Percentiles rank a stretch among this genome's conserved stretches.
Conservation (phyloP, 164 flowering plant species). For the Sedum album region DNA sequence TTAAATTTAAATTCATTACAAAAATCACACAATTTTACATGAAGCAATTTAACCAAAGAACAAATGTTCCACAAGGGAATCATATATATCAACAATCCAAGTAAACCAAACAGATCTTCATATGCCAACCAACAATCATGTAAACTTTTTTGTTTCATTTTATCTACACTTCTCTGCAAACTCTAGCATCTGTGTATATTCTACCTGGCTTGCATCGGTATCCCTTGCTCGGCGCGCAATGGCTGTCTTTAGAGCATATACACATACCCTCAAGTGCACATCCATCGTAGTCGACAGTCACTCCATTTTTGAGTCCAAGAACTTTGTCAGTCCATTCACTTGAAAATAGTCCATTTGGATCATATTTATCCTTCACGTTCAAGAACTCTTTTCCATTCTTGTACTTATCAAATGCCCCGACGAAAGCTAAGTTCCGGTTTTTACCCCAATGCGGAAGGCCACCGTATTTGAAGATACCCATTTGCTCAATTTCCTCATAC, state of each 20-base stretch:
- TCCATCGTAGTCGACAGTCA: constrained; percentile 35
- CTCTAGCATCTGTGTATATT: background rate
- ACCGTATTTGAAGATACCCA: constrained; percentile 57
- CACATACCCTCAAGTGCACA: constrained; percentile 46
- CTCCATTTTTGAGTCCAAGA: constrained; percentile 42
- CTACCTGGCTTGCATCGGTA: background rate
- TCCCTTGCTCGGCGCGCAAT: constrained; percentile 7
- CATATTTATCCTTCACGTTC: constrained; percentile 43
- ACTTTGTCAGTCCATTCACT: constrained; percentile 73
- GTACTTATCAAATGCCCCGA: constrained; percentile 43
- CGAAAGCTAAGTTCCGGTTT: constrained; percentile 62
- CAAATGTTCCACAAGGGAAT: too few relatives aligned
- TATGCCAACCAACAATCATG: background rate
- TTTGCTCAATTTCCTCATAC: constrained; percentile 64
- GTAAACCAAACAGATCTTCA: background rate
- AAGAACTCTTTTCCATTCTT: constrained; percentile 30
- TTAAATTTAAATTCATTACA: too few relatives aligned
- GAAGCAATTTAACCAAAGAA: too few relatives aligned
- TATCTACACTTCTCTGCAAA: background rate
- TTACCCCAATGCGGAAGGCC: constrained; percentile 80
- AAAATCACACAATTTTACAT: too few relatives aligned
- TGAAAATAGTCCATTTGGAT: constrained; percentile 58
- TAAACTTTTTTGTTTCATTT: background rate
- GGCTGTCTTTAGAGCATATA: constrained; percentile 2
- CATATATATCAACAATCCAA: too few relatives aligned